These are phyloP conservation scores for Symbiodinium pilosum DNA, from an alignment of 73 alveolate species.

Conservation along the genomic window DNA sequence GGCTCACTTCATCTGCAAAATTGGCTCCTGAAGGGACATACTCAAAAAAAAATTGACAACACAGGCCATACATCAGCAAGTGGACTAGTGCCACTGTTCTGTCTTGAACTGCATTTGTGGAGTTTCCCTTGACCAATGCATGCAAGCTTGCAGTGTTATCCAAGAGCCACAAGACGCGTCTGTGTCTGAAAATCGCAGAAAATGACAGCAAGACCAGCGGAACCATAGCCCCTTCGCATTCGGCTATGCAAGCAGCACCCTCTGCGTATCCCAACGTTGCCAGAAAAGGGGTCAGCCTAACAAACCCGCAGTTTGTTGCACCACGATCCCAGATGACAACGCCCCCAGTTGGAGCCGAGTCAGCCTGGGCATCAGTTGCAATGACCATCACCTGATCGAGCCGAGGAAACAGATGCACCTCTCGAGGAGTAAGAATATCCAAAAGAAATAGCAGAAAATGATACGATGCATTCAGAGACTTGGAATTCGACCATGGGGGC, in stretches of 20 bases:
- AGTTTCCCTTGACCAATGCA: not conserved
- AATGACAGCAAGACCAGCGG: not conserved
- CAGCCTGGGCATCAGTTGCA: not conserved
- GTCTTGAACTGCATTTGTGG: not conserved
- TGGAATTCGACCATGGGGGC: not conserved
- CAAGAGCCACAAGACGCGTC: not conserved
- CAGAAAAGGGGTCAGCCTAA: too few relatives aligned
- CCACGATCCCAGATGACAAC: not conserved
- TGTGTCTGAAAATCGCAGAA: not conserved
- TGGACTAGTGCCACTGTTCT: not conserved
- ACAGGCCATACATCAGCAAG: not conserved
- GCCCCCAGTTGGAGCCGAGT: not conserved
- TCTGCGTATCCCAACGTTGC: not conserved
- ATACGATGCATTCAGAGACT: not conserved
- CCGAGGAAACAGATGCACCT: not conserved
- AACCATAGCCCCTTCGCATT: not conserved
- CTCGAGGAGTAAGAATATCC: not conserved
- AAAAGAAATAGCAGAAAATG: not conserved
- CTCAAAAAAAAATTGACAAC: not conserved
- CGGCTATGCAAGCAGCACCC: not conserved
- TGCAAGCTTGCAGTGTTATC: not conserved
- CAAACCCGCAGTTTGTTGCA: not conserved
- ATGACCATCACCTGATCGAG: not conserved
- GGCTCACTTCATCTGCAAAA: not conserved
- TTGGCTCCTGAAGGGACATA: not conserved